A percentile compares a stretch with the other conserved stretches of the same genome.
phyloP scores from a whole-genome alignment of 2,329 filamentous ascomycete species.

The Penicillium sp. region DNA sequence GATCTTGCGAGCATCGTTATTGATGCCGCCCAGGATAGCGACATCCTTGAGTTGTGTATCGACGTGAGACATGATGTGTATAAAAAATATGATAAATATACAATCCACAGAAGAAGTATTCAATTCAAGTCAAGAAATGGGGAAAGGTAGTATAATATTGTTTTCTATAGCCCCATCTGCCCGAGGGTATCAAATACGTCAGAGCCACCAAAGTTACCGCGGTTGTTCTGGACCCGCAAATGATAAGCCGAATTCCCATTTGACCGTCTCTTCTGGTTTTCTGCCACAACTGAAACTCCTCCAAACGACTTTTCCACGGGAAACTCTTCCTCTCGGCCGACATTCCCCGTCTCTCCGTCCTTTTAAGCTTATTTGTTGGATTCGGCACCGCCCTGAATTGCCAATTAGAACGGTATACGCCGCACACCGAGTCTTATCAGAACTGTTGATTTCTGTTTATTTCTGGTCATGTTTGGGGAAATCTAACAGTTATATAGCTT shows the following conservation, averaged over 20 bases:
- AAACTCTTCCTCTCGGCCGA: slow-evolving; percentile 29
- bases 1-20: slow-evolving; percentile 81
- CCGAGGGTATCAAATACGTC: slow-evolving; percentile 26
- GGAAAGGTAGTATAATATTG: neutral
- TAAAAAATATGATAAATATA: neutral
- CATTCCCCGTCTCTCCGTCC: slow-evolving; percentile 12
- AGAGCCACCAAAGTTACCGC: slow-evolving; percentile 18
- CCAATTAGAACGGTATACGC: slow-evolving; percentile 17
- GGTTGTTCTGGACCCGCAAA: slow-evolving; percentile 17
- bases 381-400: neutral
- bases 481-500: slow-evolving; percentile 16
- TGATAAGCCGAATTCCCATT: slow-evolving; percentile 6
- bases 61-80: slow-evolving; percentile 59
- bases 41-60: slow-evolving; percentile 84
- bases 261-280: neutral
- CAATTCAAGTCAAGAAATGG: no score
- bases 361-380: neutral
- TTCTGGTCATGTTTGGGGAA: slow-evolving; percentile 8
- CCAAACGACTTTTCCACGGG: slow-evolving; percentile 20
- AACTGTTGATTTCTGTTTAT: neutral
- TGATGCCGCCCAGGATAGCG: slow-evolving; percentile 75
- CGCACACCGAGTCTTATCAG: slow-evolving; percentile 19
- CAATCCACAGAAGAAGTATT: neutral
- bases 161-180: slow-evolving; percentile 20
- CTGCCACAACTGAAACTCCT: neutral